Base-by-base conservation (phyloP, 257 asterid species). In the Fraxinus cuspidata region DNA sequence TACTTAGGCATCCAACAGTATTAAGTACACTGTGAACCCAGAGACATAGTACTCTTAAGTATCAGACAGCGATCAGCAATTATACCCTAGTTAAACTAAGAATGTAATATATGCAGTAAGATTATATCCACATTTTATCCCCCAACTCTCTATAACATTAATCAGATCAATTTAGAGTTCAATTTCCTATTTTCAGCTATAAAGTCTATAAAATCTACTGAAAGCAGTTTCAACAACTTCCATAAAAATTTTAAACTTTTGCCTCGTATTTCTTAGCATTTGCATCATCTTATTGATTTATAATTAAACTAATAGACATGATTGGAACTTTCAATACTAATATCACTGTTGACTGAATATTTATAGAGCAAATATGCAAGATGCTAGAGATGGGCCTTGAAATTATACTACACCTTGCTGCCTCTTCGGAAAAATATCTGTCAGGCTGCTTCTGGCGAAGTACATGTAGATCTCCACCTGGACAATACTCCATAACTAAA, bases 391-490 rank as follows among this genome's bases (percentile, higher is more conserved):
- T 3, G 35, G 66, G 64, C 42, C 28, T 74, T 42, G 25, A 18
- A 79, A 71, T 63, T 21, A 47, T 47, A 47, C 21, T 66, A 83
- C 83, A 91, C 96, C 96, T 89, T 27, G 96, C 90, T n/a, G 86
- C 96, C 51, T 87, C 89, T 82, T 91, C 94, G 6, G 88, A 84
- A 79, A 91, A 91, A 80, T 72, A 85, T 73, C 91, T 74, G 42
- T 87, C 88, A 3, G 91, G 89, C 80, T 89, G 96, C 86, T 81
- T 89, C 83, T 91, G 96, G 51, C 96, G 83, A 71, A 91, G 91
- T n/a, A 88, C 94, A 73, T 91, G 96, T 29, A 91, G 80, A 81
- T 91, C 96, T 47, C 96, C 96, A 51, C 96, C 96, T n/a, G 96
- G 93, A 81, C 94, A 91, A 79, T 85, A 91, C 81, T 91, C 96